phyloP scores from a whole-genome alignment of 345 rosid genomes.

The Carallia pectinifolia region DNA sequence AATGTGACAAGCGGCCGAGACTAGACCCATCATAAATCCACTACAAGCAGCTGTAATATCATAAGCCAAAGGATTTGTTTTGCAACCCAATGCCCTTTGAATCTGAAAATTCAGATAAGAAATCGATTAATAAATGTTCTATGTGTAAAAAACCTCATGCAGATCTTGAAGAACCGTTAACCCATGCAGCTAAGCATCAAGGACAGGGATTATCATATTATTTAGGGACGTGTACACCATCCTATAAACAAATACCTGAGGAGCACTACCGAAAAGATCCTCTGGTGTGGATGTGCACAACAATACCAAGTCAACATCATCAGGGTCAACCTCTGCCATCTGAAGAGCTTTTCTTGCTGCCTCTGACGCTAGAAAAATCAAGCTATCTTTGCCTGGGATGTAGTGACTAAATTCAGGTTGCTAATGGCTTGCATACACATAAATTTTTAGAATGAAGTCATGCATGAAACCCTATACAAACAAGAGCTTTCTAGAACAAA shows the following conservation, averaged over 20 bases:
- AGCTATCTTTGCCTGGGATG: slow-evolving; percentile 70
- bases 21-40: slow-evolving; percentile 84
- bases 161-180: not conserved
- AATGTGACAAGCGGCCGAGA: slow-evolving; percentile 94
- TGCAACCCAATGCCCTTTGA: slow-evolving; percentile 89
- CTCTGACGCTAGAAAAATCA: slow-evolving; percentile 57
- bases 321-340: slow-evolving; percentile 84
- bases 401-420: slow-evolving; percentile 3
- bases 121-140: too few species aligned
- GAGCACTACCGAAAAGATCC: slow-evolving; percentile 90
- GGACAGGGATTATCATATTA: not conserved
- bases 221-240: too few species aligned
- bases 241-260: slow-evolving; percentile 53
- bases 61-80: slow-evolving; percentile 69
- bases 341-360: slow-evolving; percentile 87
- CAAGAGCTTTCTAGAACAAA: too few species aligned
- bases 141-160: too few species aligned
- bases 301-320: slow-evolving; percentile 85
- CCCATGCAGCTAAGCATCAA: slow-evolving; percentile 1
- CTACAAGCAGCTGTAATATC: slow-evolving; percentile 98
- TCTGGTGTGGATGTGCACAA: slow-evolving; percentile 95
- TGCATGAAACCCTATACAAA: not conserved
- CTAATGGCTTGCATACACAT: not conserved
- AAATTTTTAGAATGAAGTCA: not conserved
- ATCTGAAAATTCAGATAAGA: slow-evolving; percentile 42